A percentile compares a stretch with the other conserved stretches of the same genome.
Evolutionary conservation across 768 basidiomycete genomes (phyloP).

Genomic region (Rhodotorula taiwanensis): DNA sequence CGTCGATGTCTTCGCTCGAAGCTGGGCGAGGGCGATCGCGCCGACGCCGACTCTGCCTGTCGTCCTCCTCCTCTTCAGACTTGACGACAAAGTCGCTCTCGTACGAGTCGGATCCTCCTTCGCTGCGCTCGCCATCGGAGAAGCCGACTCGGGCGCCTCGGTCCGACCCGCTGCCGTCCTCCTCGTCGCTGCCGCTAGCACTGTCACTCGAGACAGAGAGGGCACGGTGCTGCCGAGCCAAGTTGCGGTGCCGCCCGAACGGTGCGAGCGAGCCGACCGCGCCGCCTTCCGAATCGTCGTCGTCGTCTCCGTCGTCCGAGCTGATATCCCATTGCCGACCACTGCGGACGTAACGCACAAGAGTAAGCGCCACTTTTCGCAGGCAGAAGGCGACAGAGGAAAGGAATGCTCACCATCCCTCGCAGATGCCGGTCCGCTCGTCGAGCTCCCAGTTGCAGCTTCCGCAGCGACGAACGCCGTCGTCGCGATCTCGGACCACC

Average conservation of each 20-base stretch:
- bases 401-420: conserved; percentile 27
- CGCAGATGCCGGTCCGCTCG: conserved; percentile 16
- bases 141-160: too few species aligned
- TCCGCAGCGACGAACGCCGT: conserved; percentile 28
- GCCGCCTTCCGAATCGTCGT: neutral
- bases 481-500: conserved; percentile 27
- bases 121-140: neutral
- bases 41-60: neutral
- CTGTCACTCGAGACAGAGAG: neutral
- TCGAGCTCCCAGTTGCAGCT: conserved; percentile 35
- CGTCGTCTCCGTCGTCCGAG: neutral
- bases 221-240: conserved; percentile 2
- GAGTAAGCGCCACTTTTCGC: too few species aligned
- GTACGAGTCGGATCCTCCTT: conserved; percentile 13
- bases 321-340: conserved; percentile 13
- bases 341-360: neutral
- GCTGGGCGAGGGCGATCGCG: neutral
- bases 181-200: neutral
- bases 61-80: conserved; percentile 1
- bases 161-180: neutral
- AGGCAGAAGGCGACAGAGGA: neutral
- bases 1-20: neutral
- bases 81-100: conserved; percentile 15
- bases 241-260: neutral
- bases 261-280: neutral